Percentiles rank a stretch among this genome's conserved stretches.
These are phyloP conservation scores for Seminavis robusta DNA, from an alignment of 108 stramenopile species.

Conservation along the genomic window DNA sequence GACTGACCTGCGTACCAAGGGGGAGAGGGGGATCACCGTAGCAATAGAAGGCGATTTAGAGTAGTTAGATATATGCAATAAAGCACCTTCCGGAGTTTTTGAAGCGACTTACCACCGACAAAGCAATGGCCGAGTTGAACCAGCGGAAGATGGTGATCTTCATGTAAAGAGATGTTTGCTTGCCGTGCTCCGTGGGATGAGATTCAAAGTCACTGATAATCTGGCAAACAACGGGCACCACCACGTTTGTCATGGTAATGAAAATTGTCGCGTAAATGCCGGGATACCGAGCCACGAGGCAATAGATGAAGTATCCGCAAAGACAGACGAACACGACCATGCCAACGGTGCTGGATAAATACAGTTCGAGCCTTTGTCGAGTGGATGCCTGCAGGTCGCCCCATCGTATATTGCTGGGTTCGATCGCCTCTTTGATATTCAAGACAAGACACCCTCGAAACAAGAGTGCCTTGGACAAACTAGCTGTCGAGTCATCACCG, in stretches of 20 bases:
- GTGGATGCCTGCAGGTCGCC: slow-evolving; percentile 38
- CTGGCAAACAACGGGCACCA: slow-evolving; percentile 47
- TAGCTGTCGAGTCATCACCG: background rate
- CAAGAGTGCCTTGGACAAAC: background rate
- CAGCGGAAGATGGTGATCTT: slow-evolving; percentile 68
- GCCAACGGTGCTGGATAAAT: background rate
- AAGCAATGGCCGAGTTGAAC: slow-evolving; percentile 55
- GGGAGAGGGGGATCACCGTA: no score
- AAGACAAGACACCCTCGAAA: slow-evolving; percentile 36
- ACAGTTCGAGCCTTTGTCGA: slow-evolving; percentile 22
- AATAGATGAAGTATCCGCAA: background rate
- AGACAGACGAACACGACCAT: background rate
- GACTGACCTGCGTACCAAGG: no score
- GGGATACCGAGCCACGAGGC: background rate
- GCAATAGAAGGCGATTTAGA: no score
- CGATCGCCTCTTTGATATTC: slow-evolving; percentile 45
- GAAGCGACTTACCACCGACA: slow-evolving; percentile 54
- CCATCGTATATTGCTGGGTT: slow-evolving; percentile 60
- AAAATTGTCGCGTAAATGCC: slow-evolving; percentile 26
- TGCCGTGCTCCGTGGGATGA: slow-evolving; percentile 49
- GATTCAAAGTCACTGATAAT: slow-evolving; percentile 42
- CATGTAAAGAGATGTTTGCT: slow-evolving; percentile 50
- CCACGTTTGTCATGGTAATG: slow-evolving; percentile 41
- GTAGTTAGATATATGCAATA: no score
- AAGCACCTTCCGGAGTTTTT: slow-evolving; percentile 7